A percentile compares a stretch with the other conserved stretches of the same genome.
Conservation (phyloP, 352 stramenopile genomes). For the Aphanomyces astaci region DNA sequence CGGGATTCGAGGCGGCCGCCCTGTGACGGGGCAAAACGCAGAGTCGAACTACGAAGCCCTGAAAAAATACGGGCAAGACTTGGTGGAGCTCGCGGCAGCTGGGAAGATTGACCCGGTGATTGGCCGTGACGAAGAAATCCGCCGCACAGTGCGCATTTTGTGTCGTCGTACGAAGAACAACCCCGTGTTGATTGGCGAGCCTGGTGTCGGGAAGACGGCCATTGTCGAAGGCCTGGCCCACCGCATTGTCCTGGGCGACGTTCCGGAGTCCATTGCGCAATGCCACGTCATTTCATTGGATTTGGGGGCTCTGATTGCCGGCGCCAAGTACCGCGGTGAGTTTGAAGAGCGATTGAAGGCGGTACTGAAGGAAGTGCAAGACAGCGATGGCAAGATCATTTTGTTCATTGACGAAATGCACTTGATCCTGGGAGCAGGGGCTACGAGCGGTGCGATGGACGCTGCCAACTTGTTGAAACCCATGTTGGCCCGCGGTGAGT, state of each 20-base stretch:
- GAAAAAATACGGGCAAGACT: slow-evolving; percentile 93
- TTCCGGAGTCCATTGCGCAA: slow-evolving; percentile 88
- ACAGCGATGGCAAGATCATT: slow-evolving; percentile 94
- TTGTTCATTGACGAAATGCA: slow-evolving; percentile 99
- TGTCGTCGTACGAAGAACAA: slow-evolving; percentile 98
- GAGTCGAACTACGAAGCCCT: slow-evolving; percentile 91
- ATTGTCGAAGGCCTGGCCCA: slow-evolving; percentile 94
- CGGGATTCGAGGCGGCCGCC: slow-evolving; percentile 42
- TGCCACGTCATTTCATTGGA: slow-evolving; percentile 91
- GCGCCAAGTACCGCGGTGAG: slow-evolving; percentile 96
- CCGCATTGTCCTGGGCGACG: slow-evolving; percentile 94
- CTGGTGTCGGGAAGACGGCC: slow-evolving; percentile 95
- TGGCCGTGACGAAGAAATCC: slow-evolving; percentile 96
- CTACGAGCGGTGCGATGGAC: slow-evolving; percentile 91
- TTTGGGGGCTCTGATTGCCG: slow-evolving; percentile 94
- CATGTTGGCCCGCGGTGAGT: slow-evolving; percentile 92
- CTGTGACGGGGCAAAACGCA: slow-evolving; percentile 68
- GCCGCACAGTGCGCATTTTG: slow-evolving; percentile 93
- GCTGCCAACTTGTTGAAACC: slow-evolving; percentile 98
- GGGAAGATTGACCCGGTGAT: slow-evolving; percentile 98
- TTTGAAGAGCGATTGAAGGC: slow-evolving; percentile 97
- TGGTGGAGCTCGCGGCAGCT: slow-evolving; percentile 85
- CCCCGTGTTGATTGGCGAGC: slow-evolving; percentile 92
- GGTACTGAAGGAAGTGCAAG: slow-evolving; percentile 91
- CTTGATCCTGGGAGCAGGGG: slow-evolving; percentile 92